A percentile compares a stretch with the other conserved stretches of the same genome.
Evolutionary conservation across 768 basidiomycete species (phyloP).

Genomic region (Kondoa malvinella): DNA sequence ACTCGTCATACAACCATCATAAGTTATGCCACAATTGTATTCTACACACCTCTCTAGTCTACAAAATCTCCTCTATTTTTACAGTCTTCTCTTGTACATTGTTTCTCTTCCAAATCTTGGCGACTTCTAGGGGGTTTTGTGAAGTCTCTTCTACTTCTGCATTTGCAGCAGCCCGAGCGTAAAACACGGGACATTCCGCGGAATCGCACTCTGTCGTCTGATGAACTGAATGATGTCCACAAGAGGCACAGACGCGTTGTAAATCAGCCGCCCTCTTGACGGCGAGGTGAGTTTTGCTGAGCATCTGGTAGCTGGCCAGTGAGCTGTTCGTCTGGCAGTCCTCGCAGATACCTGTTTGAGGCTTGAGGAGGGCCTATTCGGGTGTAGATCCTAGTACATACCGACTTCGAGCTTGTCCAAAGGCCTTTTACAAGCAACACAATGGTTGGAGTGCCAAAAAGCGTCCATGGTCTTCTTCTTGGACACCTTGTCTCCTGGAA

Average conservation of each 20-base stretch:
- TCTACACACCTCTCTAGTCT: background rate
- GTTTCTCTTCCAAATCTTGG: background rate
- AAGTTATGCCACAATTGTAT: background rate
- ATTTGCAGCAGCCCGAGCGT: slow-evolving; percentile 43
- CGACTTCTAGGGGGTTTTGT: background rate
- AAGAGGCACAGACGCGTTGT: slow-evolving; percentile 57
- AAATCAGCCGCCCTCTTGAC: slow-evolving; percentile 43
- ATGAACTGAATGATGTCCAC: slow-evolving; percentile 41
- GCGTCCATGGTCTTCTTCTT: slow-evolving; percentile 5
- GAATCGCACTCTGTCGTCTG: slow-evolving; percentile 62
- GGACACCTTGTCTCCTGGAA: slow-evolving; percentile 17
- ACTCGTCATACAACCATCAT: background rate
- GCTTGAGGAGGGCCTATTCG: too few relatives aligned
- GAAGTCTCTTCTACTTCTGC: slow-evolving; percentile 28
- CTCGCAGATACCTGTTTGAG: slow-evolving; percentile 3
- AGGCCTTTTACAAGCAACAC: slow-evolving; percentile 10
- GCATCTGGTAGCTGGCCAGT: slow-evolving; percentile 44
- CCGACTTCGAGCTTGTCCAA: background rate
- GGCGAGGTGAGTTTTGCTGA: slow-evolving; percentile 41
- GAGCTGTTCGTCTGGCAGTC: slow-evolving; percentile 4
- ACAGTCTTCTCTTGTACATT: background rate
- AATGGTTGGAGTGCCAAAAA: slow-evolving; percentile 10
- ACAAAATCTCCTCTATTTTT: background rate
- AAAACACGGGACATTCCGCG: slow-evolving; percentile 72
- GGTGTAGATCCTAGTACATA: too few relatives aligned